A percentile compares a stretch with the other conserved stretches of the same genome.
Evolutionary conservation across 805 yeast species (phyloP).

Genomic region (Pichia manshurica): DNA sequence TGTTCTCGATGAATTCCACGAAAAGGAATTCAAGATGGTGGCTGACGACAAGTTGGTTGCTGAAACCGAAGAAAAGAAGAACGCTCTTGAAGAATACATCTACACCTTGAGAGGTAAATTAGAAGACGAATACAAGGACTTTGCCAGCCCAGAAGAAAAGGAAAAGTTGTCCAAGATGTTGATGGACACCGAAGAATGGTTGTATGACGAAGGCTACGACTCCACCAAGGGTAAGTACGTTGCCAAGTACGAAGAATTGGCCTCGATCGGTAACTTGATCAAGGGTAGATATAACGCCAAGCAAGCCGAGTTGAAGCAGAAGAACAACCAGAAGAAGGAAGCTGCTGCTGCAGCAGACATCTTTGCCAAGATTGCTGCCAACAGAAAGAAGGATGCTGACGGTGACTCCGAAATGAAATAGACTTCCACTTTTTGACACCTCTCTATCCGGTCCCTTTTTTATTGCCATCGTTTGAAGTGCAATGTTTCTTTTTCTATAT

Average conservation of each 20-base stretch:
- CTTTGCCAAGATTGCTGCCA: conserved; percentile 76
- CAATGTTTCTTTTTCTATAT: no score
- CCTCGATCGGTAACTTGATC: conserved; percentile 89
- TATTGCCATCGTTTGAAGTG: no score
- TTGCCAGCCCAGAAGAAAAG: conserved; percentile 91
- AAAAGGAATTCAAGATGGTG: conserved; percentile 77
- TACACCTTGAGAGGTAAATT: conserved; percentile 95
- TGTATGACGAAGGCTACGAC: conserved; percentile 95
- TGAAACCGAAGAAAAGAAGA: conserved; percentile 98
- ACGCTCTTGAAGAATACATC: conserved; percentile 96
- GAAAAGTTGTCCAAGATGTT: conserved; percentile 65
- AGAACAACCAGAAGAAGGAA: conserved; percentile 79
- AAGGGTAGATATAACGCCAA: conserved; percentile 92
- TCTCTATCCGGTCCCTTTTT: no score
- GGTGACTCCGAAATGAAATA: conserved; percentile 34
- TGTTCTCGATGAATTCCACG: conserved; percentile 57
- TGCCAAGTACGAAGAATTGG: conserved; percentile 96
- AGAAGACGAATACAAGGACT: conserved; percentile 82
- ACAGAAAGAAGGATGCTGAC: conserved; percentile 41
- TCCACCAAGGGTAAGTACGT: conserved; percentile 93
- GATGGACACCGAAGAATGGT: conserved; percentile 92
- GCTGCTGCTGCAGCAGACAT: conserved; percentile 19
- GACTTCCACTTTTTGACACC: not conserved
- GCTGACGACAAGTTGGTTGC: conserved; percentile 94
- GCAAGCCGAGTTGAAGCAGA: conserved; percentile 93